Conservation (phyloP, 176 grass and related monocot species). For the Oryza meyeriana region DNA sequence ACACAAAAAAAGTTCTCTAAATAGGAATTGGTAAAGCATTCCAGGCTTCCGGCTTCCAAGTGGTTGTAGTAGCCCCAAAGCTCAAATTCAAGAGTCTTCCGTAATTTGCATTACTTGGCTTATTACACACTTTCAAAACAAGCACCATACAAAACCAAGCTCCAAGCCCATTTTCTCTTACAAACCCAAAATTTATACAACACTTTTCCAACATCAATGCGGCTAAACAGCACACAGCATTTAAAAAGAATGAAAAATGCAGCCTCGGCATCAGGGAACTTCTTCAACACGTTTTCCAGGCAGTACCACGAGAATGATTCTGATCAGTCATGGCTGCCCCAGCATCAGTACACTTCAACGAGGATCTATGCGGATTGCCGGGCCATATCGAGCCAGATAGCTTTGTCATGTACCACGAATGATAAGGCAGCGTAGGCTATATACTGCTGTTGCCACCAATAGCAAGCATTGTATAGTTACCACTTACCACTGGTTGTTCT, state of each 20-base stretch:
- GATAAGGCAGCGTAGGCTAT: constrained; percentile 19
- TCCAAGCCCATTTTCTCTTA: constrained; percentile 1
- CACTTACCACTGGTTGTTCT: neutral
- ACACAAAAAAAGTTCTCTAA: no score
- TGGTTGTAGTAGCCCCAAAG: neutral
- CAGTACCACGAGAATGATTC: neutral
- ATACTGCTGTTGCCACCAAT: constrained; percentile 21
- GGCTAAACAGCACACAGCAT: neutral
- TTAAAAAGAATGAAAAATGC: constrained; percentile 11
- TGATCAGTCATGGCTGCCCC: constrained; percentile 5
- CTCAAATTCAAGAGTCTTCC: neutral
- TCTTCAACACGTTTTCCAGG: constrained; percentile 4
- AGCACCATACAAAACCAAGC: constrained; percentile 34
- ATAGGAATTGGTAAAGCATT: neutral
- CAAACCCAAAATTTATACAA: constrained; percentile 49
- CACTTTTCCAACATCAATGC: constrained; percentile 40
- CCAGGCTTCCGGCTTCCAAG: neutral
- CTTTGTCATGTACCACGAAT: neutral
- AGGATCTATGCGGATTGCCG: neutral
- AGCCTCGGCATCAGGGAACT: constrained; percentile 20
- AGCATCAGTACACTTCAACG: constrained; percentile 21
- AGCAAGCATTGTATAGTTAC: constrained; percentile 13
- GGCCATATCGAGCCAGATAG: neutral
- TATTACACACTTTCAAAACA: constrained; percentile 45
- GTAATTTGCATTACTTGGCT: constrained; percentile 26